Conservation (phyloP, 1,284 basidiomycete species). For the Ceratobasidium sp. region DNA sequence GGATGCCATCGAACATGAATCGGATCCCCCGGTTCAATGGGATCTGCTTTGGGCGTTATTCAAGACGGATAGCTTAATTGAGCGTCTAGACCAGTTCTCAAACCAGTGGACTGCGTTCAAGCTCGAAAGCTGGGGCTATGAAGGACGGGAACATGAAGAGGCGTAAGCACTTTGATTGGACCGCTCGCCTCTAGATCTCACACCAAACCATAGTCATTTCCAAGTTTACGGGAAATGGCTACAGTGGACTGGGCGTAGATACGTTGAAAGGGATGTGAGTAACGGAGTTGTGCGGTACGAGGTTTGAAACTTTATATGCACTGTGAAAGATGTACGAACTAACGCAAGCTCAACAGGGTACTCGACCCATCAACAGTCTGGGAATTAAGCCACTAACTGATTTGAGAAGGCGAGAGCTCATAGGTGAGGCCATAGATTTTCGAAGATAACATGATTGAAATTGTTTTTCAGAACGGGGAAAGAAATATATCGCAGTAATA, state of each 20-base stretch:
- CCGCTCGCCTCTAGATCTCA: background rate
- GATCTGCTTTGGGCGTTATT: conserved; percentile 8
- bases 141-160: background rate
- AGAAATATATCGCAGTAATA: background rate
- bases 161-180: background rate
- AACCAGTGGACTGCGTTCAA: background rate
- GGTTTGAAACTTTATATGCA: background rate
- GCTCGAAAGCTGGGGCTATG: background rate
- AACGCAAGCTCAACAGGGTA: background rate
- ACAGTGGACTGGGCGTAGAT: conserved; percentile 9
- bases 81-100: background rate
- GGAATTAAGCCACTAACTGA: background rate
- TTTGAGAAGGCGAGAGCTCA: background rate
- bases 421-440: background rate
- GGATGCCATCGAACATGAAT: background rate
- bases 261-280: background rate
- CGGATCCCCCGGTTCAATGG: background rate
- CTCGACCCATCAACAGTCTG: background rate
- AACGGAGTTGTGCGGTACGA: conserved; percentile 2
- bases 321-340: background rate
- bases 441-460: background rate
- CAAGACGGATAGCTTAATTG: background rate
- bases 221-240: background rate
- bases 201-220: background rate
- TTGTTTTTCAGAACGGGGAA: background rate